Conservation (phyloP, 768 basidiomycete species). For the Tylopilus vinaceipallidus region DNA sequence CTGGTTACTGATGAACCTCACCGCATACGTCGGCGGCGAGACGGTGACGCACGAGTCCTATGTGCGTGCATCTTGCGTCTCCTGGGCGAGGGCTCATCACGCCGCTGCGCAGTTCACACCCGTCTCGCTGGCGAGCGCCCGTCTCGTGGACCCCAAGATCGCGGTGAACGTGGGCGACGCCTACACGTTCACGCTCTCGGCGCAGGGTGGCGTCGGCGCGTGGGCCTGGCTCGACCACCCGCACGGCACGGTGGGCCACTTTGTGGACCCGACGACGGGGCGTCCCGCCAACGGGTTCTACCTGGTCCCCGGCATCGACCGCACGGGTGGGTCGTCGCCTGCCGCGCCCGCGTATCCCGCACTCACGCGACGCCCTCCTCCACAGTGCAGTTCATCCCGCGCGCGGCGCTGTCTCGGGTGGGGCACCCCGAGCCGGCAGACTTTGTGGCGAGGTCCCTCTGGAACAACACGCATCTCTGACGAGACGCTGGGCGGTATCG, state of each 20-base stretch:
- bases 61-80: constrained; percentile 25
- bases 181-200: constrained; percentile 51
- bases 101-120: constrained; percentile 55
- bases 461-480: constrained; percentile 48
- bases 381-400: constrained; percentile 42
- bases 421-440: constrained; percentile 38
- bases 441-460: constrained; percentile 51
- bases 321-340: constrained; percentile 39
- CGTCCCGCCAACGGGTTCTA: constrained; percentile 52
- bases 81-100: background rate
- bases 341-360: too few species aligned
- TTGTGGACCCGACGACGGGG: constrained; percentile 43
- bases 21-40: constrained; percentile 40
- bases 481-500: too few species aligned
- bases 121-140: constrained; percentile 42
- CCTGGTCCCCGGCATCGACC: constrained; percentile 51
- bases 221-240: constrained; percentile 66
- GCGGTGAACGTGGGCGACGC: constrained; percentile 30
- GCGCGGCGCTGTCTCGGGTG: constrained; percentile 37
- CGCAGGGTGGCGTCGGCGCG: constrained; percentile 50
- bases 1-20: constrained; percentile 51
- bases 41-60: constrained; percentile 51
- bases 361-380: too few species aligned
- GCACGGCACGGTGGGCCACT: constrained; percentile 51
- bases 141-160: constrained; percentile 49